Percentiles rank a stretch among this genome's conserved stretches.
phyloP scores from a whole-genome alignment of 176 grass and related monocot genomes.

The Triticum urartu region DNA sequence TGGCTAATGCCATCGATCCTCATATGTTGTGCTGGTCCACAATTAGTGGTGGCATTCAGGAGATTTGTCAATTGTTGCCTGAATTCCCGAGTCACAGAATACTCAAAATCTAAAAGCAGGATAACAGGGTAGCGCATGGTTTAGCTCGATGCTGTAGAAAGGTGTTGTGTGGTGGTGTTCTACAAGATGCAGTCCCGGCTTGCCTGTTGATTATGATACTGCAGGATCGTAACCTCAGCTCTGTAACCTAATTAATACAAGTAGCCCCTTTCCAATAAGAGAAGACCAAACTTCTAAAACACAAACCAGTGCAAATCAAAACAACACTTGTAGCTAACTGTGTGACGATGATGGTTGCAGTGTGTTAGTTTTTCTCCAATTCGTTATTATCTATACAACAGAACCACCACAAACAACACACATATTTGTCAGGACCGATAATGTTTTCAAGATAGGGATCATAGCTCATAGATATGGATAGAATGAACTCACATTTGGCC shows the following conservation, averaged over 20 bases:
- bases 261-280: neutral
- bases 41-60: neutral
- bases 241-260: neutral
- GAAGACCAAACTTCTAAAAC: neutral
- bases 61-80: neutral
- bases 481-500: conserved; percentile 44
- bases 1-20: neutral
- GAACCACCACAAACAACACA: neutral
- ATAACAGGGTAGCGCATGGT: neutral
- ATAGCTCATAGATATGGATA: neutral
- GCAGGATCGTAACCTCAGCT: too few species aligned
- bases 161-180: neutral
- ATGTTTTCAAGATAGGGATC: neutral
- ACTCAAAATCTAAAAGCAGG: neutral
- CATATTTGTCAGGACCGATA: neutral
- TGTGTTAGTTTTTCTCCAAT: neutral
- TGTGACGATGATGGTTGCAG: neutral
- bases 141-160: neutral
- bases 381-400: neutral
- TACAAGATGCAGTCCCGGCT: neutral
- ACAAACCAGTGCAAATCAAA: neutral
- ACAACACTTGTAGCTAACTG: neutral
- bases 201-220: neutral
- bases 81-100: neutral
- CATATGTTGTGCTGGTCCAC: neutral